Evolutionary conservation across 1,284 basidiomycete genomes (phyloP).

Genomic region (Pseudozyma sp.): DNA sequence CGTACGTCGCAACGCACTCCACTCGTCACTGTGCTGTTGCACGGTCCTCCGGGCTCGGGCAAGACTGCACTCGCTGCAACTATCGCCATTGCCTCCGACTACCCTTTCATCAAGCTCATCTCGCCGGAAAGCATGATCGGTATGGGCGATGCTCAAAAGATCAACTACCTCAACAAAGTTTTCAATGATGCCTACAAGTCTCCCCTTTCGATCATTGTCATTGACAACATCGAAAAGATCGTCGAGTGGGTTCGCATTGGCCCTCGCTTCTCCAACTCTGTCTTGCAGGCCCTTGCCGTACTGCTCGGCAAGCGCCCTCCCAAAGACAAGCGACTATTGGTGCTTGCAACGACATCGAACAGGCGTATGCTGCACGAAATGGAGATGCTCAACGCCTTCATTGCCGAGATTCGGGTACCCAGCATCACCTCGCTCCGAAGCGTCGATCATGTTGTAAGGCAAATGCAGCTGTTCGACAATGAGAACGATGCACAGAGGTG

Average conservation of each 20-base stretch:
- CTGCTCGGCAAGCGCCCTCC: constrained; percentile 90
- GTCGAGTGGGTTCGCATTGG: constrained; percentile 92
- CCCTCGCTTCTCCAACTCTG: constrained; percentile 92
- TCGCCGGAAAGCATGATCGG: constrained; percentile 98
- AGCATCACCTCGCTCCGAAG: constrained; percentile 81
- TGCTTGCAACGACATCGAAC: constrained; percentile 92
- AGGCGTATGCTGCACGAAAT: constrained; percentile 88
- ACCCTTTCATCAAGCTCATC: constrained; percentile 98
- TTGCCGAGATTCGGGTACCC: constrained; percentile 86
- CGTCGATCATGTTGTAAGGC: constrained; percentile 83
- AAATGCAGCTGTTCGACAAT: constrained; percentile 80
- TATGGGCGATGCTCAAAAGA: constrained; percentile 89
- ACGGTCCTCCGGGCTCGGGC: constrained; percentile 88
- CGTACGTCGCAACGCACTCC: constrained; percentile 89
- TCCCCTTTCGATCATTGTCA: constrained; percentile 93
- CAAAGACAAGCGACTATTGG: constrained; percentile 91
- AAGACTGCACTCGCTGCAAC: constrained; percentile 96
- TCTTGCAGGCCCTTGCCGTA: constrained; percentile 91
- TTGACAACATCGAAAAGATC: constrained; percentile 75
- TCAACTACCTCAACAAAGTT: constrained; percentile 89
- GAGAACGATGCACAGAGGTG: constrained; percentile 75
- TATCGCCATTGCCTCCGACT: constrained; percentile 90
- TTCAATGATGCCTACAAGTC: constrained; percentile 98
- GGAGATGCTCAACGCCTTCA: constrained; percentile 88
- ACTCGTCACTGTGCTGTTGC: constrained; percentile 88